Conservation (phyloP, 306 rosid species). For the Corylus americana region DNA sequence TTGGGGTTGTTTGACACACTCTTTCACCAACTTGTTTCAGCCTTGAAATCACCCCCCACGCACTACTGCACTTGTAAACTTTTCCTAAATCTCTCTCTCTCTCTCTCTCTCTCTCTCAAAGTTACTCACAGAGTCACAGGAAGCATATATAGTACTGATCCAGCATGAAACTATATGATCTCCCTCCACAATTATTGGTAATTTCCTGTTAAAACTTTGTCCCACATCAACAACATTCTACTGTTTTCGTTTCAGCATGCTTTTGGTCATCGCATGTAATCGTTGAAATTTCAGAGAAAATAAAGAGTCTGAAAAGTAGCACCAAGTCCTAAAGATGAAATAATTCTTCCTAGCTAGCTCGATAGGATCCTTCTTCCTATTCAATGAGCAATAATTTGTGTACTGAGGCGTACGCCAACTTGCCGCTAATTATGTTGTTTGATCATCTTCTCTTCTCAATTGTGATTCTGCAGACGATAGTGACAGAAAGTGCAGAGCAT, state of each 20-base stretch:
- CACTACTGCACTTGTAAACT: not conserved
- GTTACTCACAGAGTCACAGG: not conserved
- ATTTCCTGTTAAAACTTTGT: not conserved
- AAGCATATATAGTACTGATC: not conserved
- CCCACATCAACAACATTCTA: not conserved
- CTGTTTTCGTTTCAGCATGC: not conserved
- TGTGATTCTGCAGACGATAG: conserved; percentile 5
- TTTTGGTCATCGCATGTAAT: too few species aligned
- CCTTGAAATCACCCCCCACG: conserved; percentile 24
- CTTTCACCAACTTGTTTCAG: conserved; percentile 27
- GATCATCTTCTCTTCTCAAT: conserved; percentile 12
- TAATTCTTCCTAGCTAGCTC: too few species aligned
- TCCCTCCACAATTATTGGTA: not conserved
- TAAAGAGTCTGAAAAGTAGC: not conserved
- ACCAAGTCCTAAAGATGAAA: not conserved
- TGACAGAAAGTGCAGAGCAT: conserved; percentile 19
- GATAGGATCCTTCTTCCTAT: not conserved
- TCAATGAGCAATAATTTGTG: conserved; percentile 20
- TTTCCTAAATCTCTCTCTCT: not conserved
- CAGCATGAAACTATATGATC: not conserved
- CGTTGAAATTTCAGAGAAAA: not conserved
- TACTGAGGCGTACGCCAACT: conserved; percentile 17
- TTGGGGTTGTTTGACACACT: conserved; percentile 21
- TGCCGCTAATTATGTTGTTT: not conserved
- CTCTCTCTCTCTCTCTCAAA: not conserved